Evolutionary conservation across 139 green algal species (phyloP).

Genomic region (Chlamydomonas schloesseri): DNA sequence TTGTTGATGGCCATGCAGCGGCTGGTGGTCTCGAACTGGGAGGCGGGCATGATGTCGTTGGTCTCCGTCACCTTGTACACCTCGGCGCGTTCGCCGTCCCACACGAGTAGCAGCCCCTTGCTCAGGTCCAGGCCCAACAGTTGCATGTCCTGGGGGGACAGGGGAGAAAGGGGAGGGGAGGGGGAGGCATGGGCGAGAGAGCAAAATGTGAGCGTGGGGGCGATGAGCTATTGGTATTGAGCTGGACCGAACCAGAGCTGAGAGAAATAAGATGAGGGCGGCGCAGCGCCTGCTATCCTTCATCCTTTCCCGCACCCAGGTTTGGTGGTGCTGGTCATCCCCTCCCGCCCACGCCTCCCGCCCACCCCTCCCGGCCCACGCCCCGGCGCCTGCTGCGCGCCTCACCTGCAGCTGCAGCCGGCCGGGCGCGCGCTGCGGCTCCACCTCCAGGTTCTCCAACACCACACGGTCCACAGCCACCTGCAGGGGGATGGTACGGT

Average conservation of each 20-base stretch:
- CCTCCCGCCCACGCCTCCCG: too few relatives aligned
- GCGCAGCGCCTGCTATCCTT: too few relatives aligned
- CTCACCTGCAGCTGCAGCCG: slow-evolving; percentile 47
- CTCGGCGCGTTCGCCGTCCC: slow-evolving; percentile 56
- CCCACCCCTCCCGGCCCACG: too few relatives aligned
- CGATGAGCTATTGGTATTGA: too few relatives aligned
- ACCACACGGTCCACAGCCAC: slow-evolving; percentile 51
- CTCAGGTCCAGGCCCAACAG: slow-evolving; percentile 67
- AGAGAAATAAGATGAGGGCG: too few relatives aligned
- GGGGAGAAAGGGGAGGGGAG: too few relatives aligned
- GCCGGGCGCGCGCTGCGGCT: slow-evolving; percentile 3
- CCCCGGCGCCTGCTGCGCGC: neutral
- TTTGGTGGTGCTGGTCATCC: too few relatives aligned
- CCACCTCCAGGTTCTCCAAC: slow-evolving; percentile 54
- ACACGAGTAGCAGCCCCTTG: slow-evolving; percentile 64
- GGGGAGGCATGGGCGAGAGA: too few relatives aligned
- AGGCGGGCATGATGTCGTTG: slow-evolving; percentile 28
- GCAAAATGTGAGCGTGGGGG: too few relatives aligned
- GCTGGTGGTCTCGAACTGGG: slow-evolving; percentile 44
- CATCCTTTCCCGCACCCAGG: too few relatives aligned
- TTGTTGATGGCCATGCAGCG: slow-evolving; percentile 69
- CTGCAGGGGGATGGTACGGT: slow-evolving; percentile 40
- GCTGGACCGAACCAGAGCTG: too few relatives aligned
- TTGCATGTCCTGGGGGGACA: slow-evolving; percentile 40
- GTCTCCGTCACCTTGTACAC: slow-evolving; percentile 53